These are phyloP conservation scores for Tarenaya hassleriana DNA, from an alignment of 345 rosid species.

Conservation along the genomic window DNA sequence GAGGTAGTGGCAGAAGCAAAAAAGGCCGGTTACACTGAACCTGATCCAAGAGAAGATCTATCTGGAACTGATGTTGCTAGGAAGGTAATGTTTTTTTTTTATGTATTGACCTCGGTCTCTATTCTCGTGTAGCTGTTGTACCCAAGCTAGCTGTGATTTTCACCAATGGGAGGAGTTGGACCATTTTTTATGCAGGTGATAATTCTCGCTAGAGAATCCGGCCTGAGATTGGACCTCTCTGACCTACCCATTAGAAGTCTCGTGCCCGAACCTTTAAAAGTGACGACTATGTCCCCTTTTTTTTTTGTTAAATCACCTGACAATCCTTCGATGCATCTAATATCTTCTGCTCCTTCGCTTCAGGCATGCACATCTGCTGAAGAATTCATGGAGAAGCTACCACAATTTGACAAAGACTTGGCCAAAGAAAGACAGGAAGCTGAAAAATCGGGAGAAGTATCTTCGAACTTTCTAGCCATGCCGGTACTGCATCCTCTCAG, in stretches of 20 bases:
- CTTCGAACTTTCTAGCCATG: slow-evolving; percentile 12
- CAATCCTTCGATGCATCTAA: slow-evolving; percentile 4
- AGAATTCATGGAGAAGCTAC: slow-evolving; percentile 76
- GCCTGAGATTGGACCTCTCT: slow-evolving; percentile 79
- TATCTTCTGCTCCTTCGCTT: slow-evolving; percentile 7
- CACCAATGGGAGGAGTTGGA: not conserved
- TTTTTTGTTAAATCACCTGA: not conserved
- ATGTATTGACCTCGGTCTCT: not conserved
- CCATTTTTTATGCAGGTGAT: slow-evolving; percentile 64
- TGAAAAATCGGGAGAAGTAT: slow-evolving; percentile 72
- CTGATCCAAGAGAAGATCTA: slow-evolving; percentile 98
- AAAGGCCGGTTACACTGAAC: slow-evolving; percentile 86
- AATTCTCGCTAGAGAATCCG: slow-evolving; percentile 94
- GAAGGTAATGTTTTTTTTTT: slow-evolving; percentile 45
- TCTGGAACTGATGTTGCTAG: slow-evolving; percentile 98
- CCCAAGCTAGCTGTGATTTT: not conserved
- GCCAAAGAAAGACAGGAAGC: slow-evolving; percentile 65
- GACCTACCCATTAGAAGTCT: slow-evolving; percentile 77
- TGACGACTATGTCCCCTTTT: slow-evolving; percentile 26
- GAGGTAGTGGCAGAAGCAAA: slow-evolving; percentile 84
- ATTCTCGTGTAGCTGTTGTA: no score
- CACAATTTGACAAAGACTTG: slow-evolving; percentile 57
- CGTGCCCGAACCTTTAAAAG: slow-evolving; percentile 84
- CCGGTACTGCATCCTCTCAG: not conserved
- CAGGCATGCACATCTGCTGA: slow-evolving; percentile 68